Evolutionary conservation across 176 grass and related monocot genomes (phyloP), one percentile per base, ranked within the genome.

Genomic region (Zea luxurians): DNA sequence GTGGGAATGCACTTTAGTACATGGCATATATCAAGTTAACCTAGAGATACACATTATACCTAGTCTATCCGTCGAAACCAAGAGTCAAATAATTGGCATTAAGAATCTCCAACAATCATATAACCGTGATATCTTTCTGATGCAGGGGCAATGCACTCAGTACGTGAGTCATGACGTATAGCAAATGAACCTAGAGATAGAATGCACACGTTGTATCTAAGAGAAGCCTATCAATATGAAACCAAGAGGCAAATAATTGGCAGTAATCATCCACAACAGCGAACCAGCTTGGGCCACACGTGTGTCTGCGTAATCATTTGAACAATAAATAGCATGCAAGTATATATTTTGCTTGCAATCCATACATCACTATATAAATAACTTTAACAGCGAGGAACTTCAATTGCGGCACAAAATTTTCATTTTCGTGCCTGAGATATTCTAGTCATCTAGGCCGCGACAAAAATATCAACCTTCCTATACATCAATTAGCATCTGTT

Each of bases 401-500:
- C 64, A 37, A 61, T 18, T 46, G 34, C 12, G 37, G 1, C 5
- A 27, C 43, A 47, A 34, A 16, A 9, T 34, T 72, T 27, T 27
- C 27, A 27, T 27, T 27, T 27, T 27, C 27, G 27, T 27, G 27
- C 53, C 17, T 18, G 17, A 57, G 52, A n/a, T 5, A 16, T 55
- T 55, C 52, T 8, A 55, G 52, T n/a, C 16, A 55, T 55, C 52
- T 55, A 55, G 5, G 53, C 18, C 17, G 7, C 7, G 17, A 57
- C 16, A 57, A 27, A 27, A 34, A 27, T 4, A 20, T 64, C 34
- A 34, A 67, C 43, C 67, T 85, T 44, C 8, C 6, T 41, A 75
- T 16, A 68, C 50, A 48, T 59, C 34, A 67, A 68, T 75, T 37
- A 21, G 37, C 13, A 61, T n/a, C 58, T 73, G 9, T 37, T 73